Conservation (phyloP, 768 basidiomycete genomes). For the Gelatoporia subvermispora region DNA sequence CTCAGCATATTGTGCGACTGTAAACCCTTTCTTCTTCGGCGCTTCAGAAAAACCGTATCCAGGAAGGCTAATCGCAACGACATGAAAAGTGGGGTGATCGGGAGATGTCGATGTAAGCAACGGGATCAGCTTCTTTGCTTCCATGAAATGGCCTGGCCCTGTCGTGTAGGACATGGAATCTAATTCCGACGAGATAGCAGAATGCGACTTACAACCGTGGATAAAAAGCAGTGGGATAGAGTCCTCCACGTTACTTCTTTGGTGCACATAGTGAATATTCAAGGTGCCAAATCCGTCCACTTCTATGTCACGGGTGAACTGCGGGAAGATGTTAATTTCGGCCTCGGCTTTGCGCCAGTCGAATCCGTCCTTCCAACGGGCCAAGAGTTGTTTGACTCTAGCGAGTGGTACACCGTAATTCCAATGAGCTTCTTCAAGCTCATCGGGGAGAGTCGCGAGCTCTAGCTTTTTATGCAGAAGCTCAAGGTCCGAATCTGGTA, state of each 20-base stretch:
- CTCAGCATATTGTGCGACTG: conserved; percentile 47
- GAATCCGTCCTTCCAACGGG: conserved; percentile 46
- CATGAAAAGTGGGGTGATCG: conserved; percentile 52
- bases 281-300: conserved; percentile 42
- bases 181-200: neutral
- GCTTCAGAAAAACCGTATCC: conserved; percentile 59
- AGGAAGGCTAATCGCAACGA: conserved; percentile 53
- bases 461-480: conserved; percentile 16
- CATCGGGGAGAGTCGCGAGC: conserved; percentile 19
- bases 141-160: conserved; percentile 61
- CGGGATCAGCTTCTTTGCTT: conserved; percentile 52
- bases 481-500: conserved; percentile 12
- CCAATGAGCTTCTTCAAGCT: conserved; percentile 17
- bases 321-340: conserved; percentile 53
- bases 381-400: conserved; percentile 42
- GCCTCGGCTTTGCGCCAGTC: too few species aligned
- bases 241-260: conserved; percentile 34
- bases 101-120: conserved; percentile 35
- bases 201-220: conserved; percentile 44
- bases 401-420: conserved; percentile 35
- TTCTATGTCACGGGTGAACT: conserved; percentile 45
- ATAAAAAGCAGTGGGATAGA: conserved; percentile 57
- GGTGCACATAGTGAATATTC: conserved; percentile 54
- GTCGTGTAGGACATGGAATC: neutral
- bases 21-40: conserved; percentile 47